A percentile compares a stretch with the other conserved stretches of the same genome.
Conservation (phyloP, 2,329 filamentous ascomycete species). For the Cladosporium sp. region DNA sequence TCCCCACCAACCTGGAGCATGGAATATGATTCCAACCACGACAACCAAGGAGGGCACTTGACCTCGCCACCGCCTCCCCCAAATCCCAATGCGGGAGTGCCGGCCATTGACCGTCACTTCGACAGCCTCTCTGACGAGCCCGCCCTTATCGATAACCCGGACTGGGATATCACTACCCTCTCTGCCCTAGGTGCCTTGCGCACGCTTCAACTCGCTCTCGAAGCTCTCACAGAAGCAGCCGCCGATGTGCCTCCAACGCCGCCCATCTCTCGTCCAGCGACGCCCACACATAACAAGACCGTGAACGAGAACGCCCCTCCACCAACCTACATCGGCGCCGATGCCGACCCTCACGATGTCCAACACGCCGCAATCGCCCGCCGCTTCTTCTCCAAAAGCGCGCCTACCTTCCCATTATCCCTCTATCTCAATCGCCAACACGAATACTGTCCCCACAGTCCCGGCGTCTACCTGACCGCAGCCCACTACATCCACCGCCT, state of each 20-base stretch:
- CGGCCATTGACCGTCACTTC: conserved; percentile 12
- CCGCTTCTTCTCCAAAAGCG: conserved; percentile 88
- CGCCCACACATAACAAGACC: conserved; percentile 56
- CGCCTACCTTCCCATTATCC: conserved; percentile 77
- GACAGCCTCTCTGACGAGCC: conserved; percentile 30
- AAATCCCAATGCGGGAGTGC: conserved; percentile 17
- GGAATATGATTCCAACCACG: conserved; percentile 17
- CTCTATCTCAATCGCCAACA: conserved; percentile 87
- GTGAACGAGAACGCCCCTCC: conserved; percentile 45
- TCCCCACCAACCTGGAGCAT: conserved; percentile 14
- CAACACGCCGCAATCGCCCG: conserved; percentile 85
- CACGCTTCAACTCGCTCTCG: conserved; percentile 64
- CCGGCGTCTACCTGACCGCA: conserved; percentile 87
- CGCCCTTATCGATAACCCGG: conserved; percentile 35
- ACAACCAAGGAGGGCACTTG: conserved; percentile 2
- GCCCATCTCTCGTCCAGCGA: conserved; percentile 61
- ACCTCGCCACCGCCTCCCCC: conserved; percentile 19
- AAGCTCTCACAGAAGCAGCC: conserved; percentile 67
- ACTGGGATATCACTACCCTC: conserved; percentile 71
- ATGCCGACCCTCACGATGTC: conserved; percentile 70
- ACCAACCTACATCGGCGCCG: conserved; percentile 50
- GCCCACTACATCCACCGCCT: conserved; percentile 84
- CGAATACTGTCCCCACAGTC: conserved; percentile 88
- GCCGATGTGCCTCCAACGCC: conserved; percentile 82
- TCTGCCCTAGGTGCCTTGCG: conserved; percentile 73